Evolutionary conservation across 768 basidiomycete species (phyloP).

Genomic region (Leccinum variicolor): DNA sequence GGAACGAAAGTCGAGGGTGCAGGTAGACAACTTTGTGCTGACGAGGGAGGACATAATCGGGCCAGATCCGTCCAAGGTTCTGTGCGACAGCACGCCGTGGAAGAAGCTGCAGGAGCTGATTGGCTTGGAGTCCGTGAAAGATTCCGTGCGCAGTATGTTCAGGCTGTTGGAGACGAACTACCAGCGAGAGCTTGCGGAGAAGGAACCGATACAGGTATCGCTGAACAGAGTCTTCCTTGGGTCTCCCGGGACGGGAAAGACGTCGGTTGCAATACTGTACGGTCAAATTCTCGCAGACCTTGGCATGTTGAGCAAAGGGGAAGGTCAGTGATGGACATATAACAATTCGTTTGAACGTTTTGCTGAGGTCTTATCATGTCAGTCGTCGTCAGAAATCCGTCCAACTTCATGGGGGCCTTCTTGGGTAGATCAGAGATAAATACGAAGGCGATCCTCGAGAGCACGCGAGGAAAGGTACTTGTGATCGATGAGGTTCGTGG

Average conservation of each 20-base stretch:
- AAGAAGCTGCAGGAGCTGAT: background rate
- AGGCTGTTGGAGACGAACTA: background rate
- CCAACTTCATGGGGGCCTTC: background rate
- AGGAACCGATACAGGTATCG: background rate
- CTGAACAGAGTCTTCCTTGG: background rate
- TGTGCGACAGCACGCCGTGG: background rate
- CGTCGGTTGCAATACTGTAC: background rate
- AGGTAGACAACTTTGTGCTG: background rate
- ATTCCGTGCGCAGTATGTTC: background rate
- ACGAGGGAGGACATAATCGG: background rate
- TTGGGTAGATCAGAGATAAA: background rate
- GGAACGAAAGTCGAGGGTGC: background rate
- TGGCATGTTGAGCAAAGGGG: background rate
- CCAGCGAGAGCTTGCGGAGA: background rate
- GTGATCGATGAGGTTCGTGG: background rate
- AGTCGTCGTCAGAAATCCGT: background rate
- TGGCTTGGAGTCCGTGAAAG: background rate
- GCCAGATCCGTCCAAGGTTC: background rate
- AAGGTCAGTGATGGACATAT: background rate
- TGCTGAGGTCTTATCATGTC: background rate
- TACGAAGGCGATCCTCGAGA: background rate
- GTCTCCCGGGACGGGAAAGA: background rate
- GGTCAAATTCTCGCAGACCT: background rate
- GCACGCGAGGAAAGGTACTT: background rate
- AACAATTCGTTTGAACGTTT: background rate